Evolutionary conservation across 2,329 filamentous ascomycete species (phyloP), one percentile per base, ranked within the genome.

Genomic region (Penicillium sp.): DNA sequence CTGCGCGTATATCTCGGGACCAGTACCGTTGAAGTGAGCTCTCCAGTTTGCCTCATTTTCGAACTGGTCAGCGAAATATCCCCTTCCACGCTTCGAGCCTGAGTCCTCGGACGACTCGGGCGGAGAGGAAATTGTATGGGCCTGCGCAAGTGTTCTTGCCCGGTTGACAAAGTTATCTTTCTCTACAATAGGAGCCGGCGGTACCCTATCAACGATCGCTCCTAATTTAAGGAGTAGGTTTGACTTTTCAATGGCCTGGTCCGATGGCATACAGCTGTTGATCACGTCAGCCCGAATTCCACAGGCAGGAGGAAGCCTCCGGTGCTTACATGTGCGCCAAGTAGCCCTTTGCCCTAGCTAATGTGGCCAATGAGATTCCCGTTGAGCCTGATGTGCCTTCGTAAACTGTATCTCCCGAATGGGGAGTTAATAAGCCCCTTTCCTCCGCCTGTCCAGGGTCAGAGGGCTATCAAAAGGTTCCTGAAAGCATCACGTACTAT

Each of bases 381-480:
- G 95, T 99, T 74, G 92, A 96, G 63, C 95, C 95, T 17, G 97
- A 93, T 1, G 95, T 99, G 67, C 95, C 95, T 81, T 99, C 95
- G 78, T 98, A 99, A 71, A 99, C 93, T 48, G 91, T 96, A 76
- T 99, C 95, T 64, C 94, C 94, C 23, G 90, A 89, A 68, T 90
- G 83, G 0, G 95, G 94, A 0, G 84, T 85, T 50, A 99, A 80
- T 19, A 93, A 82, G 2, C 93, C 93, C 53, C 85, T 80, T 64
- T 87, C 84, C 82, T 99, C 95, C 48, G 93, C 95, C 76, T 88
- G 79, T 49, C 30, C 35, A 45, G 2, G n/a, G 68, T 67, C 64
- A 56, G 51, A 58, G 15, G 21, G 49, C 29, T 17, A 29, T 48
- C 31, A 63, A 19, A 29, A 47, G 15, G 48, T 21, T 56, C 8